A percentile compares a stretch with the other conserved stretches of the same genome.
phyloP scores from a whole-genome alignment of 768 basidiomycete genomes.

The Thelephora aurantiotincta region DNA sequence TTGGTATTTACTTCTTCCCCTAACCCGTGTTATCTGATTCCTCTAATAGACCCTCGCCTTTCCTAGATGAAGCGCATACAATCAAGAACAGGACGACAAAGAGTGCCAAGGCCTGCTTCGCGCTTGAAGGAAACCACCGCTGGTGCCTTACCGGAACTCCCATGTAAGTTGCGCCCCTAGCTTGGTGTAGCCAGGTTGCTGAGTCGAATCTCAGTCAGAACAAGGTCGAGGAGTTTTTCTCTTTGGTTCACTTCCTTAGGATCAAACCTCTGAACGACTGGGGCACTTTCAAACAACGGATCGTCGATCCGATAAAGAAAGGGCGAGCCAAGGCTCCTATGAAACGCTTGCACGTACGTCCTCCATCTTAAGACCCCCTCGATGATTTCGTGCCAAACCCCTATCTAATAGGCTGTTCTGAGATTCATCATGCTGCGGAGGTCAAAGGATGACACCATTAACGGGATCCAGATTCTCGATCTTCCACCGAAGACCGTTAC shows the following conservation, averaged over 20 bases:
- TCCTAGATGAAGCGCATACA: conserved; percentile 40
- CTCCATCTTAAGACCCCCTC: not conserved
- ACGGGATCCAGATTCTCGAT: conserved; percentile 73
- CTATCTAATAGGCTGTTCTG: conserved; percentile 45
- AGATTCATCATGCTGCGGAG: conserved; percentile 84
- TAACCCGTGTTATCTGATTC: too few relatives aligned
- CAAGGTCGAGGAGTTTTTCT: conserved; percentile 78
- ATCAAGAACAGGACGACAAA: conserved; percentile 38
- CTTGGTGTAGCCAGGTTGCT: not conserved
- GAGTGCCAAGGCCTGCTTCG: conserved; percentile 24
- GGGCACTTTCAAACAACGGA: conserved; percentile 64
- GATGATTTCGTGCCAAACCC: not conserved
- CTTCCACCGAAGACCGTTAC: conserved; percentile 65
- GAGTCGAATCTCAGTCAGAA: conserved; percentile 49
- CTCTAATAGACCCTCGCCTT: not conserved
- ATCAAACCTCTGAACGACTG: conserved; percentile 72
- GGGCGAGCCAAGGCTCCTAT: conserved; percentile 55
- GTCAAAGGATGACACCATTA: conserved; percentile 53
- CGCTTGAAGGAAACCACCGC: conserved; percentile 28
- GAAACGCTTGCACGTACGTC: conserved; percentile 65
- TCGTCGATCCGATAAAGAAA: conserved; percentile 66
- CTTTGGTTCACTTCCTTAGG: conserved; percentile 79
- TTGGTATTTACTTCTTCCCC: conserved; percentile 34
- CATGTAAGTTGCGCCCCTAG: conserved; percentile 11
- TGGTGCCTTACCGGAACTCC: conserved; percentile 40